A percentile compares a stretch with the other conserved stretches of the same genome.
These are phyloP conservation scores for Spiraea crenata DNA, from an alignment of 331 rosid genomes.

Conservation along the genomic window DNA sequence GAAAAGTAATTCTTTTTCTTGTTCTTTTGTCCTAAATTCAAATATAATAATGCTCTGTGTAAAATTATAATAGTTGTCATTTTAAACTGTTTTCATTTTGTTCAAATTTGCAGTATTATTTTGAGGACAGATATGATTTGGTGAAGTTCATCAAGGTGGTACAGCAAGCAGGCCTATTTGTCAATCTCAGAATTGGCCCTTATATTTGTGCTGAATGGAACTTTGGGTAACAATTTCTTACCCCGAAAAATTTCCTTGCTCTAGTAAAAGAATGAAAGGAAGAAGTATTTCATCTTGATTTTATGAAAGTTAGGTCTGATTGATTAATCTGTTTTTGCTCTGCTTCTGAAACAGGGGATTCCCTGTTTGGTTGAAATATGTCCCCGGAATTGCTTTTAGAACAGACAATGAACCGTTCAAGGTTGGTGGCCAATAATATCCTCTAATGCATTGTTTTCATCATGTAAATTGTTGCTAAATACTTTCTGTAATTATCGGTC, in stretches of 20 bases:
- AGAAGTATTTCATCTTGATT: background rate
- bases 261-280: background rate
- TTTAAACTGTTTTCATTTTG: background rate
- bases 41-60: slow-evolving; percentile 5
- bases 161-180: slow-evolving; percentile 83
- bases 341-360: slow-evolving; percentile 74
- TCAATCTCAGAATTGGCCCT: slow-evolving; percentile 95
- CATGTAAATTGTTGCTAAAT: background rate
- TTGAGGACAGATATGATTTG: slow-evolving; percentile 80
- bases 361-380: slow-evolving; percentile 95
- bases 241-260: background rate
- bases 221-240: slow-evolving; percentile 60
- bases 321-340: slow-evolving; percentile 27
- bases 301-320: background rate
- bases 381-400: slow-evolving; percentile 83
- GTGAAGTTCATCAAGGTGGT: slow-evolving; percentile 84
- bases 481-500: background rate
- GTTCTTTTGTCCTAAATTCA: background rate
- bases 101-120: slow-evolving; percentile 60
- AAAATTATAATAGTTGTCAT: slow-evolving; percentile 1
- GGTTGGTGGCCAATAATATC: slow-evolving; percentile 39
- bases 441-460: background rate
- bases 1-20: slow-evolving; percentile 44
- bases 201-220: slow-evolving; percentile 93
- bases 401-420: slow-evolving; percentile 91